Evolutionary conservation across 2,329 filamentous ascomycete genomes (phyloP).

Genomic region (Lecanoromycetidae sp.): DNA sequence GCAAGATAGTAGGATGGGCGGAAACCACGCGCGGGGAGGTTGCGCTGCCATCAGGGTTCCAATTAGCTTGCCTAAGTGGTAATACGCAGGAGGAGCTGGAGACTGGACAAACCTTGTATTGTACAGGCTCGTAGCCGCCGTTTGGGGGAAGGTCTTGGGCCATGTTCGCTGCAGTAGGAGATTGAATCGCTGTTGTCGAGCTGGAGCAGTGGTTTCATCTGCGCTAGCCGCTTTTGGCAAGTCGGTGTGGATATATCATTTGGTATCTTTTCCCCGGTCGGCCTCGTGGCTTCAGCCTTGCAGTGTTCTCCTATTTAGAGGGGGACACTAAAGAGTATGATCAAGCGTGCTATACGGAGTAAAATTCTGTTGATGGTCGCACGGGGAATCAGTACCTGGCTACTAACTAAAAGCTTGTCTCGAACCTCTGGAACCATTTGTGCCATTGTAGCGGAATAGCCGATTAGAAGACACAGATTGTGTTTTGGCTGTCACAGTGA

Average conservation of each 20-base stretch:
- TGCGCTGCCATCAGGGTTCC: slow-evolving; percentile 47
- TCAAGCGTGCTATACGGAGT: too few species aligned
- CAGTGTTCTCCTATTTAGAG: not conserved
- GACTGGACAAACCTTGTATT: slow-evolving; percentile 64
- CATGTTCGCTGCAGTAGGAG: slow-evolving; percentile 46
- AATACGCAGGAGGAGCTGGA: not conserved
- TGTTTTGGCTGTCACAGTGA: too few species aligned
- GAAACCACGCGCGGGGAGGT: slow-evolving; percentile 84
- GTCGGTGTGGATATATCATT: not conserved
- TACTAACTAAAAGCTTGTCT: too few species aligned
- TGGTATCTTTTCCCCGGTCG: too few species aligned
- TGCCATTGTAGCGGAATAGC: too few species aligned
- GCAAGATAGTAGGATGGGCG: slow-evolving; percentile 67
- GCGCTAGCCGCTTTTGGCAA: not conserved
- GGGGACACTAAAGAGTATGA: not conserved
- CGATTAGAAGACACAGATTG: too few species aligned
- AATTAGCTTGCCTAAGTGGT: not conserved
- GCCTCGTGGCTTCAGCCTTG: not conserved
- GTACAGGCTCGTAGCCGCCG: slow-evolving; percentile 90
- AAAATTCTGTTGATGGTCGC: too few species aligned
- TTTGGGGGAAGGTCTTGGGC: slow-evolving; percentile 92
- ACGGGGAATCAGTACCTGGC: too few species aligned
- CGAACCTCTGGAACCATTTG: too few species aligned
- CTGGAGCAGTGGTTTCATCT: not conserved
- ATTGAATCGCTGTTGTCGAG: not conserved